Percentiles rank a stretch among this genome's conserved stretches.
These are phyloP conservation scores for Tylopilus subfusipes DNA, from an alignment of 768 basidiomycete genomes.

Conservation along the genomic window DNA sequence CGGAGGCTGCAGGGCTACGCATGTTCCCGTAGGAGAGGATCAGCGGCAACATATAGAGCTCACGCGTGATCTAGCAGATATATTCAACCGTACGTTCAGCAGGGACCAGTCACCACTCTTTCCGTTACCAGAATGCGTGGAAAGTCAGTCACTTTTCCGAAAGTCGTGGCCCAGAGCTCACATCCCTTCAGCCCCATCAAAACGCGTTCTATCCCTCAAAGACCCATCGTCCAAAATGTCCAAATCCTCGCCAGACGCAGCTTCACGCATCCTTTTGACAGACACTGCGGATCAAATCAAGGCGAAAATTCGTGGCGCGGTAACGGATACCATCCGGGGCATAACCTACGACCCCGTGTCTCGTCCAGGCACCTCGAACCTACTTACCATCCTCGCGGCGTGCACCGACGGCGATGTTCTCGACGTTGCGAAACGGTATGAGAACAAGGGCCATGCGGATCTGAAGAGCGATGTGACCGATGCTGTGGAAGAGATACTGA, in stretches of 20 bases:
- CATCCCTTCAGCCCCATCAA: constrained; percentile 58
- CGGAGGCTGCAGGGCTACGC: constrained; percentile 59
- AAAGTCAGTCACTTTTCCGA: constrained; percentile 51
- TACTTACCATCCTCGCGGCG: constrained; percentile 59
- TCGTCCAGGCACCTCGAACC: constrained; percentile 83
- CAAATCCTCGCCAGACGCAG: constrained; percentile 76
- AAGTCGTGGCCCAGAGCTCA: background rate
- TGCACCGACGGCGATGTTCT: constrained; percentile 51
- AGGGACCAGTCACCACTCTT: constrained; percentile 49
- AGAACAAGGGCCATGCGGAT: constrained; percentile 53
- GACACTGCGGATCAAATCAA: constrained; percentile 61
- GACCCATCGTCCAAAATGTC: constrained; percentile 93
- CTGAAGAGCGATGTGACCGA: constrained; percentile 76
- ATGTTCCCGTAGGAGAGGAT: constrained; percentile 96
- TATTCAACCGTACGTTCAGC: constrained; percentile 72
- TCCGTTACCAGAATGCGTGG: constrained; percentile 65
- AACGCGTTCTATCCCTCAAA: constrained; percentile 80
- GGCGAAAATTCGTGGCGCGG: constrained; percentile 72
- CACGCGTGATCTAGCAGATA: constrained; percentile 74
- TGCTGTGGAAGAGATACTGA: constrained; percentile 66
- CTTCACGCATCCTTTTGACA: constrained; percentile 84
- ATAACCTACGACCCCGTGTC: constrained; percentile 76
- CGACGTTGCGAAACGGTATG: constrained; percentile 49
- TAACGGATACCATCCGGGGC: constrained; percentile 76
- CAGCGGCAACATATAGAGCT: constrained; percentile 94